Evolutionary conservation across 2,329 filamentous ascomycete genomes (phyloP), one percentile per base, ranked within the genome.

Genomic region (Botryotinia narcissicola): DNA sequence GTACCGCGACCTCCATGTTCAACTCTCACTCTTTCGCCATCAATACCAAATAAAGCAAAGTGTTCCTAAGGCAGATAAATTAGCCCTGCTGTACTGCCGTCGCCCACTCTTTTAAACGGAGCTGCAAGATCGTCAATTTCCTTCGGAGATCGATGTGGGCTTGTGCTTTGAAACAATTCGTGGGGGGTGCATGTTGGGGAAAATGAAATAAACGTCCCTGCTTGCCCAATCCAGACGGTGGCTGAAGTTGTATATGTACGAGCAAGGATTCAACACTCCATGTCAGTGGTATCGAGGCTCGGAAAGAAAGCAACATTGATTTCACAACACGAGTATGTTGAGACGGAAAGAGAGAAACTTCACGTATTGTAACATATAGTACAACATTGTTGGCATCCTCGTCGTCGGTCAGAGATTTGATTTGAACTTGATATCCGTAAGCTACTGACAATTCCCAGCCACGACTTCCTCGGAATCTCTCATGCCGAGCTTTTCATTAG

Each of bases 141-240:
- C 42, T 40, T 72, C 70, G 70, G 46, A 51, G 62, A 72, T 72
- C 62, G 44, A 42, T 66, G 70, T 44, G 70, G 35, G 61, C 61
- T 57, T 42, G 68, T 59, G 61, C 70, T 72, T 72, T 72, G 71
- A 72, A 72, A 72, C 71, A 68, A 60, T 68, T 42, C 71, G 62
- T 60, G 71, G 62, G 62, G 48, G 66, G 10, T 69, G 66, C 64
- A 68, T 68, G 25, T 29, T 68, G 35, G 70, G 51, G 63, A 46
- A 67, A 48, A 59, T 63, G 22, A 71, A 63, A 35, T 37, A 71
- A 67, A 59, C 64, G 62, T 69, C 48, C 66, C 66, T 42, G 66
- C 35, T 57, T 68, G 48, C 18, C n/a, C 35, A 32, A 68, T 68
- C 16, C 48, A 60, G 61, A 68, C 40, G 44, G 63, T 61, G 63